Percentiles rank a stretch among this genome's conserved stretches.
Conservation (phyloP, 2,329 filamentous ascomycete species). For the Myotisia sp. region DNA sequence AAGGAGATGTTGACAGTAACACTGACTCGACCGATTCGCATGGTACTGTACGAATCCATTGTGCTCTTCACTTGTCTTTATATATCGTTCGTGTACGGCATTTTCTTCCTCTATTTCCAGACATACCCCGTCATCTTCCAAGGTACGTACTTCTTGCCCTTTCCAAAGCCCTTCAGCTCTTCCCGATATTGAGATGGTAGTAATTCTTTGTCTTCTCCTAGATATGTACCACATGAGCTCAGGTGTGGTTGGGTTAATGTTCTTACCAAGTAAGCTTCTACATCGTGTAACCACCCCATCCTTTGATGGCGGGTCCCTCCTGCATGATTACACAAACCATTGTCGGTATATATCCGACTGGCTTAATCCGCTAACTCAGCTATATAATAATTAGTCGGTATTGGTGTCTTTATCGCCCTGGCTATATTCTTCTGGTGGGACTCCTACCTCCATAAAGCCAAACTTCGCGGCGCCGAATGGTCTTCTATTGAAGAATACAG, state of each 20-base stretch:
- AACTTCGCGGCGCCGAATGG: constrained; percentile 40
- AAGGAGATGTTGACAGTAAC: constrained; percentile 13
- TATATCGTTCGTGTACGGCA: constrained; percentile 16
- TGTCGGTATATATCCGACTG: constrained; percentile 6
- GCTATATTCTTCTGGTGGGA: constrained; percentile 55
- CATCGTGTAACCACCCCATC: too few species aligned
- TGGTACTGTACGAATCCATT: constrained; percentile 17
- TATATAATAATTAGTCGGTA: constrained; percentile 34
- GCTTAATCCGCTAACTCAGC: constrained; percentile 6
- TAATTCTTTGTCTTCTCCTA: not conserved
- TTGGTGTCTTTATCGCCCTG: constrained; percentile 47
- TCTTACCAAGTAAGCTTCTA: constrained; percentile 12
- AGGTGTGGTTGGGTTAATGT: constrained; percentile 10
- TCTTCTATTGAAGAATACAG: constrained; percentile 39
- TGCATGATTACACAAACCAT: too few species aligned
- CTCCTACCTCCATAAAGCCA: constrained; percentile 40
- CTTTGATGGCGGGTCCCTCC: too few species aligned
- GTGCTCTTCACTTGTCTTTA: constrained; percentile 17
- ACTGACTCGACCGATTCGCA: constrained; percentile 15
- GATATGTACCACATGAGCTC: constrained; percentile 12
- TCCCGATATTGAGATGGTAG: not conserved
- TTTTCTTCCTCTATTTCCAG: constrained; percentile 13
- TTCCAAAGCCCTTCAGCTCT: not conserved
- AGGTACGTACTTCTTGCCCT: constrained; percentile 6
- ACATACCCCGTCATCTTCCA: constrained; percentile 14